phyloP scores from a whole-genome alignment of 2,329 filamentous ascomycete genomes.

The Beauveria sp. region DNA sequence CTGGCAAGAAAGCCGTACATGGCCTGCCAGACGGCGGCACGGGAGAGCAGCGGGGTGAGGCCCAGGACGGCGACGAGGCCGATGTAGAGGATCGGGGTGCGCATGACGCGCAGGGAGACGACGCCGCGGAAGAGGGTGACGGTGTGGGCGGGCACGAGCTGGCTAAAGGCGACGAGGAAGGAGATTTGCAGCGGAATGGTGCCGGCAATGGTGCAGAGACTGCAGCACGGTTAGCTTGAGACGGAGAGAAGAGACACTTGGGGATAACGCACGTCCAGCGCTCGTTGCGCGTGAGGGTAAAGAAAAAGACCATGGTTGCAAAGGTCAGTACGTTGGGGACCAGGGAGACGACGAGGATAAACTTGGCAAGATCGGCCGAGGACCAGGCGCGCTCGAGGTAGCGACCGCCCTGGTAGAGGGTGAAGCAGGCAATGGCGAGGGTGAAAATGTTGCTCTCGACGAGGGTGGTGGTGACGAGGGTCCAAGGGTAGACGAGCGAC shows the following conservation, averaged over 20 bases:
- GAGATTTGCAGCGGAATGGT: conserved; percentile 84
- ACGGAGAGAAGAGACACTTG: background rate
- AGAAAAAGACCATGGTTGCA: conserved; percentile 65
- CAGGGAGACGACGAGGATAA: conserved; percentile 67
- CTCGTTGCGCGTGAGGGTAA: conserved; percentile 58
- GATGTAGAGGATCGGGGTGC: conserved; percentile 66
- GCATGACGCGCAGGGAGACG: conserved; percentile 76
- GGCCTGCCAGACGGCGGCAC: conserved; percentile 71
- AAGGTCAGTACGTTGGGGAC: conserved; percentile 76
- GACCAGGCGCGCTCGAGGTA: conserved; percentile 97
- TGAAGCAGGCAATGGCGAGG: conserved; percentile 65
- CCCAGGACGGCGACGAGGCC: conserved; percentile 60
- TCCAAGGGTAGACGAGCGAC: conserved; percentile 88
- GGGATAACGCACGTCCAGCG: conserved; percentile 55
- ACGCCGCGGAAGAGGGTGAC: conserved; percentile 87
- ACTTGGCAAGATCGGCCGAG: conserved; percentile 84
- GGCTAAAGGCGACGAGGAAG: conserved; percentile 95
- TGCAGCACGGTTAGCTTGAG: conserved; percentile 26
- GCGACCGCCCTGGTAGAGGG: conserved; percentile 83
- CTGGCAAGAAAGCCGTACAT: conserved; percentile 76
- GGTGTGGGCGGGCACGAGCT: conserved; percentile 93
- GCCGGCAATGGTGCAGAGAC: conserved; percentile 75
- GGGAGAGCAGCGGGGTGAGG: conserved; percentile 50
- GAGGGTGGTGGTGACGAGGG: conserved; percentile 74
- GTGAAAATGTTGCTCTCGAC: conserved; percentile 93